A percentile compares a stretch with the other conserved stretches of the same genome.
Evolutionary conservation across 768 basidiomycete species (phyloP).

Genomic region (Calocybe indica): DNA sequence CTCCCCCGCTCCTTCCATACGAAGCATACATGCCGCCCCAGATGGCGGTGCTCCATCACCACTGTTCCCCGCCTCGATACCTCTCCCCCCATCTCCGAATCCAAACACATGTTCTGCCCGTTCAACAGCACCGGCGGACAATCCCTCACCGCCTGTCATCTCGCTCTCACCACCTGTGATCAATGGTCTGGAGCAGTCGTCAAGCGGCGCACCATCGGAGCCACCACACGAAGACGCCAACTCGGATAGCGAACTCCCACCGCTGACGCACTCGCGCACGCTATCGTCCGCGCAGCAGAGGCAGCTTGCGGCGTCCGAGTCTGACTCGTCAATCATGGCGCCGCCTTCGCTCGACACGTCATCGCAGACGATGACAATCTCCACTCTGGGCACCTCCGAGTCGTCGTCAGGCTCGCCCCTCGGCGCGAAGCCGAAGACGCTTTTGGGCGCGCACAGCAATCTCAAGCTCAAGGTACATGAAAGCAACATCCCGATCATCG

Average conservation of each 20-base stretch:
- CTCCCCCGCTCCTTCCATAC: conserved; percentile 6
- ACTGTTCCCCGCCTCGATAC: conserved; percentile 6
- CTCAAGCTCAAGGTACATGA: conserved; percentile 15
- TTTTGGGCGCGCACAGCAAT: conserved; percentile 2
- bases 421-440: too few species aligned
- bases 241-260: too few species aligned
- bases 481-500: conserved; percentile 21
- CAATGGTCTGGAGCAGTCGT: neutral
- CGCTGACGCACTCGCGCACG: neutral
- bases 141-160: conserved; percentile 1
- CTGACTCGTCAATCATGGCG: conserved; percentile 16
- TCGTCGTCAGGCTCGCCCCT: conserved; percentile 1
- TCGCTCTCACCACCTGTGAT: conserved; percentile 7
- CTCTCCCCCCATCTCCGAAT: conserved; percentile 11
- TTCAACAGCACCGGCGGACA: neutral
- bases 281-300: conserved; percentile 3
- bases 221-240: too few species aligned
- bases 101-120: neutral
- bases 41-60: conserved; percentile 1
- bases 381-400: conserved; percentile 14
- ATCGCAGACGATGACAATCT: conserved; percentile 19
- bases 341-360: conserved; percentile 21
- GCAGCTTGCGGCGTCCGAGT: conserved; percentile 8
- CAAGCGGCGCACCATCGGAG: neutral
- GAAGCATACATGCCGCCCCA: neutral